A percentile compares a stretch with the other conserved stretches of the same genome.
Evolutionary conservation across 2,329 filamentous ascomycete genomes (phyloP).

Genomic region (Lecanicillium sp.): DNA sequence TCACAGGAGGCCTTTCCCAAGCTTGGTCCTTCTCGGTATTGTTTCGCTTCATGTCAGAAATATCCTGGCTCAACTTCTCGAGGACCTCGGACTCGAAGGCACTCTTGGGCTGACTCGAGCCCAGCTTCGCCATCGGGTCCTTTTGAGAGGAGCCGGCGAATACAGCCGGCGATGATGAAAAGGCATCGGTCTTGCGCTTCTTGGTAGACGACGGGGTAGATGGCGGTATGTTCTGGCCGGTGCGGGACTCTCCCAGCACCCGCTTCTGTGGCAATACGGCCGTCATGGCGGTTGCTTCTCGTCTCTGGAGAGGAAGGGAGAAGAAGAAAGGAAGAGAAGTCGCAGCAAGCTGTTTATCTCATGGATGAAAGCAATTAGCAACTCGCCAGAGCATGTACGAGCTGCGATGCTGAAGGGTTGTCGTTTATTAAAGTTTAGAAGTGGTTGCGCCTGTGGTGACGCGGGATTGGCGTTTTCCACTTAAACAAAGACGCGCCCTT

Average conservation of each 20-base stretch:
- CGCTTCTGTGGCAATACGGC: conserved; percentile 60
- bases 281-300: conserved; percentile 29
- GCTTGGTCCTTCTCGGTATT: conserved; percentile 91
- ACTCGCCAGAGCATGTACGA: too few species aligned
- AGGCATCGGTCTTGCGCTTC: conserved; percentile 71
- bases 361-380: too few species aligned
- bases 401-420: too few species aligned
- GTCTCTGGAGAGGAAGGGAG: too few species aligned
- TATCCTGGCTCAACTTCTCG: conserved; percentile 93
- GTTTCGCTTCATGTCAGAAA: conserved; percentile 72
- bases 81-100: conserved; percentile 89
- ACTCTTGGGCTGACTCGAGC: conserved; percentile 77
- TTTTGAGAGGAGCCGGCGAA: conserved; percentile 56
- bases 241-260: conserved; percentile 60
- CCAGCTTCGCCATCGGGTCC: conserved; percentile 48
- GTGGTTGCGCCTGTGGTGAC: too few species aligned
- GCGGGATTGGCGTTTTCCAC: neutral
- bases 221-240: conserved; percentile 51
- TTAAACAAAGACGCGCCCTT: conserved; percentile 9
- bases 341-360: too few species aligned
- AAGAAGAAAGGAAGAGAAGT: too few species aligned
- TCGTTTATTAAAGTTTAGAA: too few species aligned
- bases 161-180: conserved; percentile 45
- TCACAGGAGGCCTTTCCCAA: conserved; percentile 61
- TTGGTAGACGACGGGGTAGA: conserved; percentile 55